phyloP scores from a whole-genome alignment of 2,329 filamentous ascomycete genomes.

The Phyllosticta citribraziliensis region DNA sequence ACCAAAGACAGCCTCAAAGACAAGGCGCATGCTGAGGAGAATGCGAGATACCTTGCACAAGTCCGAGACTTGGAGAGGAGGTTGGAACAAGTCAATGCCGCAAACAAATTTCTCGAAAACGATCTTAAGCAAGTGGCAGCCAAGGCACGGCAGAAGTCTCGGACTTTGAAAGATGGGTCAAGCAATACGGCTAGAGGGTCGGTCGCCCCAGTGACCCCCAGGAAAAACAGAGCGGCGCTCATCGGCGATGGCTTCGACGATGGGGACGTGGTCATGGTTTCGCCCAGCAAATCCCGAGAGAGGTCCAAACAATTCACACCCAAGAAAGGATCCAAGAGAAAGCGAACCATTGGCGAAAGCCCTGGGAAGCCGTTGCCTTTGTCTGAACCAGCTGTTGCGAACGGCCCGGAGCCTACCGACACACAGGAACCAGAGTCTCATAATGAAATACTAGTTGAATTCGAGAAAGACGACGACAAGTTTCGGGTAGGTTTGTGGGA shows the following conservation, averaged over 20 bases:
- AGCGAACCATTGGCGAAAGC: slow-evolving; percentile 51
- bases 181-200: slow-evolving; percentile 2
- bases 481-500: slow-evolving; percentile 17
- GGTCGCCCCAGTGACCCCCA: slow-evolving; percentile 45
- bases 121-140: slow-evolving; percentile 56
- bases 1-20: slow-evolving; percentile 52
- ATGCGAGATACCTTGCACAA: slow-evolving; percentile 53
- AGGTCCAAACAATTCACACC: slow-evolving; percentile 48
- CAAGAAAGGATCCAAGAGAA: slow-evolving; percentile 56
- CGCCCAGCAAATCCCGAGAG: slow-evolving; percentile 41
- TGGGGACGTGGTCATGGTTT: slow-evolving; percentile 46
- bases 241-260: slow-evolving; percentile 72
- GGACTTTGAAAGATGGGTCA: slow-evolving; percentile 16
- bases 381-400: slow-evolving; percentile 18
- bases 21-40: slow-evolving; percentile 53
- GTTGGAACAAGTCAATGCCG: slow-evolving; percentile 55
- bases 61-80: slow-evolving; percentile 57
- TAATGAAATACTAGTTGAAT: slow-evolving; percentile 22
- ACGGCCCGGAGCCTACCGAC: not conserved
- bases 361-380: slow-evolving; percentile 52
- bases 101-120: slow-evolving; percentile 62
- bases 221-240: slow-evolving; percentile 48
- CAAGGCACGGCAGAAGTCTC: slow-evolving; percentile 31
- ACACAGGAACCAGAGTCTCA: not conserved
- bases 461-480: slow-evolving; percentile 29